Base-by-base conservation (phyloP, 164 flowering plant species). In the Aristolochia contorta region DNA sequence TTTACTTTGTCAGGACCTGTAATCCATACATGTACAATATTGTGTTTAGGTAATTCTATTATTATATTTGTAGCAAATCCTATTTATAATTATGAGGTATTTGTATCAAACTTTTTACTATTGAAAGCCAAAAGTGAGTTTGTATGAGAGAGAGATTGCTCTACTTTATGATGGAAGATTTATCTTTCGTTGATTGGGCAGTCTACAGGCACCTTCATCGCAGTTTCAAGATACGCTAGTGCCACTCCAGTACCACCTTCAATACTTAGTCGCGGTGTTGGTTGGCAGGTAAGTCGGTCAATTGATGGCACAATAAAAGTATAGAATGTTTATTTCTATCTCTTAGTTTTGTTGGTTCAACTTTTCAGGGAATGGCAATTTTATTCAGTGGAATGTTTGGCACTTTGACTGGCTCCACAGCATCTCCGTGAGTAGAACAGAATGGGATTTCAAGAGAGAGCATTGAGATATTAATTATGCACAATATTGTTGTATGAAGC, bases 211-310 rank as follows among this genome's bases (percentile, higher is more conserved):
- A 70, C 80, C 52, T 82, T 81, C 53, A 69, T 75, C 58, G 89
- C 88, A 22, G 68, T 78, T 30, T 74, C 86, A 46, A 83, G 94
- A 60, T 85, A 77, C 62, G 82, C 83, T 7, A 82, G 94, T 64
- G 94, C 91, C 8, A 89, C 96, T 21, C 96, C 82, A 21, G 69
- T 85, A 43, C 96, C 96, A 58, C 82, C 96, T 57, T 85, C 94
- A 21, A 75, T 86, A 33, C 68, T 85, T 25, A 72, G 91, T 64
- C 88, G 94, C 52, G 88, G 91, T 27, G 77, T 72, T 59, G 91
- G 85, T 33, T 87, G 94, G 97, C 86, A 78, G 90, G 97, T 86
- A 76, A 10, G 19, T 52, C 3, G 12, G 12, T 41, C 23, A 16
- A 13, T 4, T 22, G 19, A 12, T 58, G 37, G 2, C 62, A 2